phyloP scores from a whole-genome alignment of 108 stramenopile genomes.

The Pseudonitzschia delicatissima region DNA sequence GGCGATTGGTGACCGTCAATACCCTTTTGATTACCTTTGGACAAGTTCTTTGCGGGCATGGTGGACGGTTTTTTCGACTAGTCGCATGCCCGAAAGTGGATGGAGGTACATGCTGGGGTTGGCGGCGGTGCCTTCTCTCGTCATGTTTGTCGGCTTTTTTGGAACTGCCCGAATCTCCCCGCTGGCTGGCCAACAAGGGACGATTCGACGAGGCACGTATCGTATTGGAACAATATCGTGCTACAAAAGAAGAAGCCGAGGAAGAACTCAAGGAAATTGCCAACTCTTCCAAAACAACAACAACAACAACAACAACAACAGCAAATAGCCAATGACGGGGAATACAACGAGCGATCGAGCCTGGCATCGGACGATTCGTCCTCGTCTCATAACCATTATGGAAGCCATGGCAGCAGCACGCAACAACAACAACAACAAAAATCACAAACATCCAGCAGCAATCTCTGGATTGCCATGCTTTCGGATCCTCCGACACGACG shows the following conservation, averaged over 20 bases:
- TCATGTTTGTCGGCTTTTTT: conserved; percentile 62
- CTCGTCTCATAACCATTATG: background rate
- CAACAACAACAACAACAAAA: background rate
- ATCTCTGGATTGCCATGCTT: conserved; percentile 30
- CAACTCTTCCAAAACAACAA: background rate
- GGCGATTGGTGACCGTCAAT: conserved; percentile 76
- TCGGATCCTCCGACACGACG: conserved; percentile 45
- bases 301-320: background rate
- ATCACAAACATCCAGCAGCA: background rate
- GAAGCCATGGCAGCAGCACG: background rate
- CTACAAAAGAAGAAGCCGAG: conserved; percentile 34
- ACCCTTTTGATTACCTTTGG: conserved; percentile 71
- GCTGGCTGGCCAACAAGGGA: conserved; percentile 73
- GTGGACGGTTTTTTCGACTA: conserved; percentile 62
- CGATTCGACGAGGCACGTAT: conserved; percentile 46
- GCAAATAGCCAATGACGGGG: background rate
- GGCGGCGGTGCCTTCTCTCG: conserved; percentile 49
- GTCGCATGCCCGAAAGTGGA: conserved; percentile 40
- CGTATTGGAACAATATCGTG: conserved; percentile 46
- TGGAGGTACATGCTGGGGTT: conserved; percentile 88
- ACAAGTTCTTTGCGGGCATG: conserved; percentile 80
- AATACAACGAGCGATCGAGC: background rate
- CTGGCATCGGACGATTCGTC: background rate
- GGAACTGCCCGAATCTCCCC: conserved; percentile 77
- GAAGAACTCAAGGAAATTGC: conserved; percentile 46